Evolutionary conservation across 2,329 filamentous ascomycete genomes (phyloP), one percentile per base, ranked within the genome.

Genomic region (Fusarium anguioides): DNA sequence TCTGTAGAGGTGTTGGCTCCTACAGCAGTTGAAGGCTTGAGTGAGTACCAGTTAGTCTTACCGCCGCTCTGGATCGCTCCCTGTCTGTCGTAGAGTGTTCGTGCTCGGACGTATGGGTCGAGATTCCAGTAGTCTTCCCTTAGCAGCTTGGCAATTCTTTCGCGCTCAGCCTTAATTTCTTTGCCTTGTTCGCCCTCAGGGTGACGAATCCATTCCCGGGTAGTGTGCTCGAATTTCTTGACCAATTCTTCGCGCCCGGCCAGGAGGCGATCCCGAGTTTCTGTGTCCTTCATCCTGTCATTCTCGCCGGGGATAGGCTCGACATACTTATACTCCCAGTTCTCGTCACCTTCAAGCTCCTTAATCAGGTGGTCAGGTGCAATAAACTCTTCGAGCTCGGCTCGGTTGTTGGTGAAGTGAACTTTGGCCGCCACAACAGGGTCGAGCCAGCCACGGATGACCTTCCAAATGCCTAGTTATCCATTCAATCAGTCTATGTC

Each of bases 371-470:
- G 89, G 42, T 83, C 82, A 36, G 83, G 83, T 12, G 88, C 84
- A 56, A 99, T 91, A 75, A 91, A 97, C 55, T 89, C 83, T 66
- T 91, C 87, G 51, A 99, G 83, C 51, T 97, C 95, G 53, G 91
- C 86, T 54, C 89, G 82, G 69, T 88, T 93, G 75, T 93, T 96
- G 58, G 92, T 96, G 78, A 98, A 98, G 77, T 97, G 89, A 20
- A 99, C 91, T 79, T 99, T 99, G 75, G 87, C 86, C 23, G 96
- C 96, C 26, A 99, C 95, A 5, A 99, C 95, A 3, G 96, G 96
- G 77, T 99, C 96, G 35, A 99, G 87, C 96, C 96, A 99, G 70
- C 94, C 94, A 68, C 89, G 90, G 76, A 99, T 97, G 68, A 99
- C 92, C 76, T 89, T 94, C 96, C 95, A 98, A 67, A 98, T 92